phyloP scores from a whole-genome alignment of 345 rosid genomes.

The Rhodamnia argentea region DNA sequence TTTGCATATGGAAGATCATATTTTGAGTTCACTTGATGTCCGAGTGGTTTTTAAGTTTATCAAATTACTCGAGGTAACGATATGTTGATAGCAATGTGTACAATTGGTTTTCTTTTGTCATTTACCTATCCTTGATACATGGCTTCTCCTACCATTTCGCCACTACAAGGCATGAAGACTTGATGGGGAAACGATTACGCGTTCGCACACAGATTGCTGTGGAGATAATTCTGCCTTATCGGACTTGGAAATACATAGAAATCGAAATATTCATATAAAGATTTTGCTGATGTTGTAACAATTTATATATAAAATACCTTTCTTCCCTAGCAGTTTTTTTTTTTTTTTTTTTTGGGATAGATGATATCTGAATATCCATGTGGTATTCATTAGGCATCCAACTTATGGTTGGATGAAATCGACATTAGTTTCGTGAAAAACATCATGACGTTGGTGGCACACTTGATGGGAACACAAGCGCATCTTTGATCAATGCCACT shows the following conservation, averaged over 20 bases:
- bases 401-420: neutral
- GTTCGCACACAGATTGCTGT: neutral
- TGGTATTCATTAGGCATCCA: neutral
- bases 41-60: neutral
- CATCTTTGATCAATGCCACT: too few species aligned
- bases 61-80: neutral
- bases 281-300: too few species aligned
- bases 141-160: neutral
- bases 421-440: neutral
- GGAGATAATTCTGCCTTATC: neutral
- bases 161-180: neutral
- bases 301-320: too few species aligned
- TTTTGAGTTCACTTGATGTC: neutral
- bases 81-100: neutral
- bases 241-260: neutral
- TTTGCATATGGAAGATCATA: neutral
- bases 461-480: too few species aligned
- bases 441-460: neutral
- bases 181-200: neutral
- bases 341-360: neutral
- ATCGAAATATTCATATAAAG: neutral
- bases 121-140: neutral
- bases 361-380: neutral
- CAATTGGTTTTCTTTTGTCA: neutral
- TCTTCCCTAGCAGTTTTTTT: neutral